Evolutionary conservation across 805 yeast species (phyloP).

Genomic region (Candida tammaniensis): DNA sequence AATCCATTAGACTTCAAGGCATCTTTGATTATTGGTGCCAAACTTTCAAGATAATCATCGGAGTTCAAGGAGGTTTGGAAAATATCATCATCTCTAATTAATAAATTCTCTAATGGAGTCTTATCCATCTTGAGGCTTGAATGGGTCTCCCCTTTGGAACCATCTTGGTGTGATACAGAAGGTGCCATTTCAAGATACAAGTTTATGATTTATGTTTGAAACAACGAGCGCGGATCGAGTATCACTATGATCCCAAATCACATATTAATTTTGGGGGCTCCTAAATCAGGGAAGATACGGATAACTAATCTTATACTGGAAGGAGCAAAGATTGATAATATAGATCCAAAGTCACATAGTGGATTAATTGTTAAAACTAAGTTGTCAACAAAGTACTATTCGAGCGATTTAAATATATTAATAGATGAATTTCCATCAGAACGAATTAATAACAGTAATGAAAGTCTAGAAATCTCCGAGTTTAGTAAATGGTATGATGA

Average conservation of each 20-base stretch:
- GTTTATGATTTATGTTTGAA: neutral
- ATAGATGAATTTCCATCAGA: slow-evolving; percentile 32
- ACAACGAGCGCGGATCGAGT: neutral
- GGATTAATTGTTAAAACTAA: slow-evolving; percentile 27
- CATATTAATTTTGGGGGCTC: slow-evolving; percentile 45
- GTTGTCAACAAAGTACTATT: slow-evolving; percentile 32
- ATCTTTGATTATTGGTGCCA: slow-evolving; percentile 70
- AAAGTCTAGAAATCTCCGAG: neutral
- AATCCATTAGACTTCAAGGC: slow-evolving; percentile 56
- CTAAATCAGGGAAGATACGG: slow-evolving; percentile 38
- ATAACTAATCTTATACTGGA: slow-evolving; percentile 25
- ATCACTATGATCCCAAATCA: slow-evolving; percentile 35
- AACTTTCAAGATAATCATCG: slow-evolving; percentile 73
- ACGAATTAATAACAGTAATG: neutral
- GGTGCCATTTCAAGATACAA: slow-evolving; percentile 7
- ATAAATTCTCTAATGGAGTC: slow-evolving; percentile 34
- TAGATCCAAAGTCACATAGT: slow-evolving; percentile 30
- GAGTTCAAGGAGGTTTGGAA: slow-evolving; percentile 49
- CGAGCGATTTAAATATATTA: slow-evolving; percentile 25
- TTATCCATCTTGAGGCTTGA: slow-evolving; percentile 16
- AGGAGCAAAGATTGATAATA: slow-evolving; percentile 20
- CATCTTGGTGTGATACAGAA: slow-evolving; percentile 7
- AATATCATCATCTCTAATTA: slow-evolving; percentile 39
- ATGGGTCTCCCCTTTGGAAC: neutral
- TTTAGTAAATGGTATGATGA: slow-evolving; percentile 39